Conservation (phyloP, 495 filamentous ascomycete species). For the Neurospora hispaniola region DNA sequence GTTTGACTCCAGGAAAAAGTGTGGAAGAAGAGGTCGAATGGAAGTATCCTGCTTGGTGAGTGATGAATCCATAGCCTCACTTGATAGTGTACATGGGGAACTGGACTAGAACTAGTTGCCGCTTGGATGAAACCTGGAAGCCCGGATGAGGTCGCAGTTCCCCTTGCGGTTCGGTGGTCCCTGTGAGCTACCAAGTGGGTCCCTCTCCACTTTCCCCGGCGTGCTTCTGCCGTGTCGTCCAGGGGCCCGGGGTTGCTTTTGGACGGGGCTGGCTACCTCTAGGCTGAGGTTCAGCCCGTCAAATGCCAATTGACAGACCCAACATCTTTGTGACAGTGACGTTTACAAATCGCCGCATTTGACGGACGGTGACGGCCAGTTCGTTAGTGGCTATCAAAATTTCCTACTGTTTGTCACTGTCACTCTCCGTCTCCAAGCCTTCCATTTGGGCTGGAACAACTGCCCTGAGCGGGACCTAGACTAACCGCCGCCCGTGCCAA, state of each 20-base stretch:
- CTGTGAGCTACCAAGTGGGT: background rate
- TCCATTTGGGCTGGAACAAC: background rate
- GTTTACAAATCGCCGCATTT: too few species aligned
- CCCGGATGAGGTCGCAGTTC: background rate
- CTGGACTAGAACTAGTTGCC: background rate
- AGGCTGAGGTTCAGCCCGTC: background rate
- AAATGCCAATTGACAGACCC: background rate
- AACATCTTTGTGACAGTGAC: too few species aligned
- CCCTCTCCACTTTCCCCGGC: background rate
- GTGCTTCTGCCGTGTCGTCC: background rate
- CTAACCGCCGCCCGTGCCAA: background rate
- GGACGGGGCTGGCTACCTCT: background rate
- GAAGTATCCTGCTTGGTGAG: too few species aligned
- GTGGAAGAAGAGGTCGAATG: background rate
- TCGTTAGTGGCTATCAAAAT: too few species aligned
- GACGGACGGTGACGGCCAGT: too few species aligned
- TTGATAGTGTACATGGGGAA: background rate
- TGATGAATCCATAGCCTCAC: background rate
- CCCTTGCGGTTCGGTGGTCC: background rate
- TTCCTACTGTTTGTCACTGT: background rate
- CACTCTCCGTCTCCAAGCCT: background rate
- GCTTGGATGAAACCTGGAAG: background rate
- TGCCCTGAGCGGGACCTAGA: background rate
- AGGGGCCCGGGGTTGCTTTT: background rate
- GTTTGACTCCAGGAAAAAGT: background rate